phyloP scores from a whole-genome alignment of 2,329 filamentous ascomycete genomes.

The Botrytis elliptica region DNA sequence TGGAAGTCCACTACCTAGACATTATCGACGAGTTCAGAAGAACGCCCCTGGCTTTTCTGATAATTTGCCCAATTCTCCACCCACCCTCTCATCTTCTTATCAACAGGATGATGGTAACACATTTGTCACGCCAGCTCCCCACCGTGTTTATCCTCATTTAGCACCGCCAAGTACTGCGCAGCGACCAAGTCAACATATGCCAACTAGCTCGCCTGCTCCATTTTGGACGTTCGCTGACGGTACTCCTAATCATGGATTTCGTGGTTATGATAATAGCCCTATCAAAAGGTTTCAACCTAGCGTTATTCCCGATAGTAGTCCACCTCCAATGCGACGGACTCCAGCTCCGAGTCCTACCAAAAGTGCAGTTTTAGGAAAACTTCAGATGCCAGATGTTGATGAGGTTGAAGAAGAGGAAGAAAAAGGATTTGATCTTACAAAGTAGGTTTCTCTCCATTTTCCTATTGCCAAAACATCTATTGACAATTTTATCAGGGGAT shows the following conservation, averaged over 20 bases:
- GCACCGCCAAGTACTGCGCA: slow-evolving; percentile 79
- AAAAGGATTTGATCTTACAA: slow-evolving; percentile 37
- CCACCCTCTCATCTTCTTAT: slow-evolving; percentile 61
- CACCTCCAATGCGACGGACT: slow-evolving; percentile 42
- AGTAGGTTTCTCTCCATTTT: slow-evolving; percentile 27
- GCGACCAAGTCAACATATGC: slow-evolving; percentile 80
- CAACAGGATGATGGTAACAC: slow-evolving; percentile 59
- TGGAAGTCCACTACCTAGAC: slow-evolving; percentile 60
- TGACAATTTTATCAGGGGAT: slow-evolving; percentile 47
- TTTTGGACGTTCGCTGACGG: slow-evolving; percentile 85
- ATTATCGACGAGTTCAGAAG: slow-evolving; percentile 46
- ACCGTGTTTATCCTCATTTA: slow-evolving; percentile 69
- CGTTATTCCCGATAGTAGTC: slow-evolving; percentile 56
- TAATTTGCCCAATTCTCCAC: slow-evolving; percentile 55
- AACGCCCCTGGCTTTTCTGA: slow-evolving; percentile 49
- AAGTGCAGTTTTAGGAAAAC: slow-evolving; percentile 27
- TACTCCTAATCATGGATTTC: slow-evolving; percentile 59
- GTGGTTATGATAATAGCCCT: slow-evolving; percentile 56
- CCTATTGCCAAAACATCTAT: slow-evolving; percentile 20
- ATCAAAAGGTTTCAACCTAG: slow-evolving; percentile 46
- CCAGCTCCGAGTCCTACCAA: slow-evolving; percentile 35
- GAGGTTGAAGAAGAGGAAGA: slow-evolving; percentile 36
- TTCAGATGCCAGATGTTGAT: slow-evolving; percentile 29
- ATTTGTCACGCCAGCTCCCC: slow-evolving; percentile 71
- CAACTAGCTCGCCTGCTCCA: slow-evolving; percentile 78